Base-by-base conservation (phyloP, 139 green algal genomes). In the Picochlorum sp. region DNA sequence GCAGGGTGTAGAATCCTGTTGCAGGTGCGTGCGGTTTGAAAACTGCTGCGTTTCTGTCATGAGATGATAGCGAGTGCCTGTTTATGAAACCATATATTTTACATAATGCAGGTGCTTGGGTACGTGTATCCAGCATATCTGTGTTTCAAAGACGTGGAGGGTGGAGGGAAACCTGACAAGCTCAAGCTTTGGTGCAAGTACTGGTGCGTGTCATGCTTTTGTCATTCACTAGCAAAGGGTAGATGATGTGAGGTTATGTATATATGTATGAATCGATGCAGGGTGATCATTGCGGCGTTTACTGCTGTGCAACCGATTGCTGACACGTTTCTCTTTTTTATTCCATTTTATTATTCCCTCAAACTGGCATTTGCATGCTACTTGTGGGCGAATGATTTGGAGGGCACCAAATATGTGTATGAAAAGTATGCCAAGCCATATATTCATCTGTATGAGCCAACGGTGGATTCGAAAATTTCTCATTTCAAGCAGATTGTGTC, bases 341-440 rank as follows among this genome's bases (percentile, higher is more conserved):
- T 86, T 24, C 78, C 77, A 4, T 60, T 88, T n/a, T 88, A 86
- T 62, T 80, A 79, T 37, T 68, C 78, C 21, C 54, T 51, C 4
- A 84, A 82, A 61, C 62, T 88, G 11, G 68, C 65, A 9, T 73
- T 81, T 45, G 74, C 75, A 18, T 47, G 80, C 4, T 88, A 80
- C 30, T 64, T 88, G 20, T 88, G 82, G 79, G 57, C 73, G 49
- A 68, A 69, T 38, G 49, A 65, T 13, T 49, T 77, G 10, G 37
- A 38, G 15, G 72, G 66, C 1, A 31, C 66, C 14, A 24, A 34
- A 31, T 47, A 45, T 38, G 66, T 74, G 30, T 71, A 59, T 30
- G 13, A 21, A 8, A 59, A 45, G 30, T 73, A 65, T 49, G 28
- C 50, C 24, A 60, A 62, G 45, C 61, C 61, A 14, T 57, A 56